Base-by-base conservation (phyloP, 2,329 filamentous ascomycete genomes). In the Colletotrichum incanum region DNA sequence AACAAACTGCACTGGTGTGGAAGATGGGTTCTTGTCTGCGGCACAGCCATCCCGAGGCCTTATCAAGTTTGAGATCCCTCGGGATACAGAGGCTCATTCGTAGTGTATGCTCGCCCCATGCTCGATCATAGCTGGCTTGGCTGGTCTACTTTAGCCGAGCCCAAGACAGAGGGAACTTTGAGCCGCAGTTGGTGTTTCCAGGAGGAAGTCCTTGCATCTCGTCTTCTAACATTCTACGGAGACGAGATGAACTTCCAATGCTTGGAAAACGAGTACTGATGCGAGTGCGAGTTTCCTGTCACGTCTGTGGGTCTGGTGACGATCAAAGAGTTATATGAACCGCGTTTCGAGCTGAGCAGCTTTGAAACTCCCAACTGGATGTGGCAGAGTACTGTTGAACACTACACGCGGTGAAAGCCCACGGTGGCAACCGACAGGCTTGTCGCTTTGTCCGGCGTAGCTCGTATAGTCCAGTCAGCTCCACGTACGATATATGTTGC, bases 221-320 rank as follows among this genome's bases (percentile, higher is more conserved):
- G 65, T 11, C 45, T 67, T 2, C 58, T 62, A 16, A 67, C 65
- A 1, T 67, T 67, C 18, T 60, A 43, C 28, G 39, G 58, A 5
- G 55, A 45, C 55, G 65, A 62, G 49, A 59, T 67, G 55, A 59
- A 62, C 55, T 62, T 59, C 18, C 65, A 67, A 6, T 54, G 65
- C 20, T 45, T 59, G 0, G 55, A 47, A 5, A 39, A 43, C 23
- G 65, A 26, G 41, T 56, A 65, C 65, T n/a, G 34, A 20, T 67
- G 55, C 65, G 65, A 67, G 34, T 67, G 65, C 31, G 41, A 1
- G 4, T 65, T 58, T n/a, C 52, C 52, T 1, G 62, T 41, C 2
- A 12, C 28, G 18, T 7, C 62, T 1, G 5, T 65, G 26, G 62
- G 62, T 5, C 26, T 65, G 7, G 62, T 67, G 6, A 52, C 65